phyloP scores from a whole-genome alignment of 495 filamentous ascomycete species.

The Penicillium silybi region DNA sequence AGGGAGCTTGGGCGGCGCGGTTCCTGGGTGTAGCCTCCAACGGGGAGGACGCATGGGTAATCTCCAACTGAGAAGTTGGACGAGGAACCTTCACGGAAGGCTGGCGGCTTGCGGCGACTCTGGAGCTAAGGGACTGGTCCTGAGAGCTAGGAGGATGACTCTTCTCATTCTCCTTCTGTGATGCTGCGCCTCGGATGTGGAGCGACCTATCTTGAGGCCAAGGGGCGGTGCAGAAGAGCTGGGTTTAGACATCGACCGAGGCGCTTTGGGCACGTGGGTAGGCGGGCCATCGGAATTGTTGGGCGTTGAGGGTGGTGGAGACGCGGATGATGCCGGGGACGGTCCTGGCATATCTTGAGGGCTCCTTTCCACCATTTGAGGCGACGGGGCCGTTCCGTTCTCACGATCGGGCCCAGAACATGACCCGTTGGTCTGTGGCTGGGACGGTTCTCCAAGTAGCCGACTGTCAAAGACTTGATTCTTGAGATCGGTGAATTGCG shows the following conservation, averaged over 20 bases:
- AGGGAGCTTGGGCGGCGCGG: too few species aligned
- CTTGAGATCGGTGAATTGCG: neutral
- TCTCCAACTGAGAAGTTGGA: neutral
- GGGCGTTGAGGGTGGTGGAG: neutral
- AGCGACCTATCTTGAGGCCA: neutral
- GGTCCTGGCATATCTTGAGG: neutral
- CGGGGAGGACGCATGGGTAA: too few species aligned
- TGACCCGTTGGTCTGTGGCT: neutral
- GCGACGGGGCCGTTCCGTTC: neutral
- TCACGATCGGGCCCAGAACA: neutral
- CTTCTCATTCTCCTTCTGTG: neutral
- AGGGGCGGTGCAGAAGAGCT: neutral
- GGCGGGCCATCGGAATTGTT: neutral
- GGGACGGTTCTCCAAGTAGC: neutral
- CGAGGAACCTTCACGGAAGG: neutral
- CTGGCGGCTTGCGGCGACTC: neutral
- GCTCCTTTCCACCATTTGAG: neutral
- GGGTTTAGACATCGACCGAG: neutral
- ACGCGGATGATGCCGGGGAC: neutral
- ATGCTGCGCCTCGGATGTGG: neutral
- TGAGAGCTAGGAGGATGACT: neutral
- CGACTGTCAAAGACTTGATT: neutral
- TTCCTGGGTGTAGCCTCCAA: too few species aligned
- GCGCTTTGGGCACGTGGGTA: neutral
- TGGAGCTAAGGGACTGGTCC: neutral